A percentile compares a stretch with the other conserved stretches of the same genome.
Conservation (phyloP, 768 basidiomycete genomes). For the Lentinula raphanica region DNA sequence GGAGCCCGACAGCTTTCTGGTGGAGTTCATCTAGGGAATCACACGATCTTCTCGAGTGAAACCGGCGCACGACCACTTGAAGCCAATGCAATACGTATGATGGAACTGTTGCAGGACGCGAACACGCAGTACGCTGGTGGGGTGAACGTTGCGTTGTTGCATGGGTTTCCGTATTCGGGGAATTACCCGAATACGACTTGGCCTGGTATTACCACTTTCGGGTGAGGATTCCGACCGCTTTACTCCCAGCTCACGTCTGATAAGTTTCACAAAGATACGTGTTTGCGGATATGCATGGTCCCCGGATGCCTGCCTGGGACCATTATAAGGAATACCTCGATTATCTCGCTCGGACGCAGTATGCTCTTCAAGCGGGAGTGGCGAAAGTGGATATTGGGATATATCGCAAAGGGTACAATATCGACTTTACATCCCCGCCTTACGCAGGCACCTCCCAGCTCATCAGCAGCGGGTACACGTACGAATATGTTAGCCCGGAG, state of each 20-base stretch:
- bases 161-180: constrained; percentile 15
- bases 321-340: constrained; percentile 13
- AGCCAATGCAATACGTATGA: constrained; percentile 9
- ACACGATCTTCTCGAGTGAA: constrained; percentile 10
- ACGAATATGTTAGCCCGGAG: constrained; percentile 14
- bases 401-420: constrained; percentile 13
- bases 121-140: constrained; percentile 13
- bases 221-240: not conserved
- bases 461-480: constrained; percentile 9
- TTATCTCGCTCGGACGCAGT: constrained; percentile 12
- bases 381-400: constrained; percentile 14
- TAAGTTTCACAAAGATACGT: not conserved
- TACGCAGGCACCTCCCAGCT: constrained; percentile 10
- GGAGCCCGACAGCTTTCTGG: constrained; percentile 12
- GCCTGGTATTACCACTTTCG: constrained; percentile 6
- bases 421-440: constrained; percentile 3
- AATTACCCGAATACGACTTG: constrained; percentile 13
- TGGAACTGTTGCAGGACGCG: constrained; percentile 10
- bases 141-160: constrained; percentile 12
- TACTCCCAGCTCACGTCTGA: not conserved
- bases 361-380: constrained; percentile 11
- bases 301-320: constrained; percentile 12
- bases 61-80: constrained; percentile 9
- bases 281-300: constrained; percentile 9
- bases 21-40: constrained; percentile 14